Percentiles rank a stretch among this genome's conserved stretches.
Conservation (phyloP, 148 eudicot genomes). For the Spergularia bocconei region DNA sequence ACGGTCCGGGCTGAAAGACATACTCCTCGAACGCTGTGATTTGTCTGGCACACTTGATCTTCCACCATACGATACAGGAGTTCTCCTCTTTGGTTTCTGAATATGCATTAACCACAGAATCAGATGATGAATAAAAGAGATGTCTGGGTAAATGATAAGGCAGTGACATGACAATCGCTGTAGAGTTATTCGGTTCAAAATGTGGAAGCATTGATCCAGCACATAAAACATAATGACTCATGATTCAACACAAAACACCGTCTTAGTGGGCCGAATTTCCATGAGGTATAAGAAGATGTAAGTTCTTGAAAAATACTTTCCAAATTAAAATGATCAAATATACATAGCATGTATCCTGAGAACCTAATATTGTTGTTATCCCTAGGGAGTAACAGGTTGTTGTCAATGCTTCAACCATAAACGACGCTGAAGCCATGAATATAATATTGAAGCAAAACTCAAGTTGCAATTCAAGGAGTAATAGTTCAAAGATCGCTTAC, state of each 20-base stretch:
- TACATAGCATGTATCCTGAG: no score
- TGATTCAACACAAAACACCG: no score
- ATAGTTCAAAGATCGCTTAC: constrained; percentile 42
- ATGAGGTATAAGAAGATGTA: no score
- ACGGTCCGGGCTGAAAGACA: constrained; percentile 85
- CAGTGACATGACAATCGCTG: neutral
- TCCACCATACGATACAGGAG: constrained; percentile 67
- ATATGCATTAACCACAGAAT: constrained; percentile 13
- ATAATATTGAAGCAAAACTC: neutral
- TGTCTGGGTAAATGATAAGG: neutral
- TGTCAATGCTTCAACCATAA: neutral
- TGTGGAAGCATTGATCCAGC: no score
- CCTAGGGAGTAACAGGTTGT: neutral
- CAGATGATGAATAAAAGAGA: neutral
- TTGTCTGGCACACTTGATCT: constrained; percentile 86
- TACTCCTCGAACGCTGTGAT: constrained; percentile 92
- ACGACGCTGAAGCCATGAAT: neutral
- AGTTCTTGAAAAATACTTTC: no score
- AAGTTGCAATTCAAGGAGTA: no score
- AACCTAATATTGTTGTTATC: neutral
- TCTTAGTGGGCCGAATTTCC: no score
- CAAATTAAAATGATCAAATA: no score
- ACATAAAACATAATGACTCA: no score
- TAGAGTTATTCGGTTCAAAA: no score
- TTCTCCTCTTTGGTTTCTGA: constrained; percentile 93